Conservation (phyloP, 2,329 filamentous ascomycete genomes). For the Claviceps fusiformis region DNA sequence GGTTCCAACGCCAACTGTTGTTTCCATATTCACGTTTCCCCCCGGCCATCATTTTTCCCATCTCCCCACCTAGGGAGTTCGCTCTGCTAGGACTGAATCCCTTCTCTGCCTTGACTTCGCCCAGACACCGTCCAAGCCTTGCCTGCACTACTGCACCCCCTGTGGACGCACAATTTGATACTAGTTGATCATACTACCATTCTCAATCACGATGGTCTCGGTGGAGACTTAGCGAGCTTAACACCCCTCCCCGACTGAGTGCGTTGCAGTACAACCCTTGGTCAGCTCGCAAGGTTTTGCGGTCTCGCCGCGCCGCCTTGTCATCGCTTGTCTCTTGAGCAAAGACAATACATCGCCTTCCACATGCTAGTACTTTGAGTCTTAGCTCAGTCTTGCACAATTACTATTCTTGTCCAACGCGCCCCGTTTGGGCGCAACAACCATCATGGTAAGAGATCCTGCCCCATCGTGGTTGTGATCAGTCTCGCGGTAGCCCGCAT, state of each 20-base stretch:
- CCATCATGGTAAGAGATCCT: constrained; percentile 35
- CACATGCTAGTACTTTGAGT: constrained; percentile 24
- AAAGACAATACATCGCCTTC: constrained; percentile 21
- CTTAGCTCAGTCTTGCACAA: constrained; percentile 18
- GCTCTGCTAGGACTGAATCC: constrained; percentile 7
- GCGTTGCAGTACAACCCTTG: constrained; percentile 9
- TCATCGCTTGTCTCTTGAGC: constrained; percentile 20
- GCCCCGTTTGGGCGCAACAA: constrained; percentile 23
- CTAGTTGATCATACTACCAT: constrained; percentile 4
- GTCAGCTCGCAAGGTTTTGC: constrained; percentile 6
- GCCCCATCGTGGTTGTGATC: constrained; percentile 17
- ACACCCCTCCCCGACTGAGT: constrained; percentile 14
- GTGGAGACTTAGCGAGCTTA: constrained; percentile 22
- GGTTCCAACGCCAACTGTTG: constrained; percentile 6
- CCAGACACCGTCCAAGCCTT: neutral
- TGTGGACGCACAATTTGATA: constrained; percentile 6
- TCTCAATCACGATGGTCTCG: constrained; percentile 19
- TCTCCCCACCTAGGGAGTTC: neutral
- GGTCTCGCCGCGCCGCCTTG: constrained; percentile 12
- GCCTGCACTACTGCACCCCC: constrained; percentile 4
- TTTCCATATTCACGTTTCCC: constrained; percentile 11
- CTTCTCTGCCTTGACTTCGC: constrained; percentile 6
- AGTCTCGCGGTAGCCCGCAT: constrained; percentile 30
- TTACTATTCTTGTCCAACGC: constrained; percentile 19
- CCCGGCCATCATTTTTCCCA: constrained; percentile 10